phyloP scores from a whole-genome alignment of 2,329 filamentous ascomycete species.

The Botrytis galanthina region DNA sequence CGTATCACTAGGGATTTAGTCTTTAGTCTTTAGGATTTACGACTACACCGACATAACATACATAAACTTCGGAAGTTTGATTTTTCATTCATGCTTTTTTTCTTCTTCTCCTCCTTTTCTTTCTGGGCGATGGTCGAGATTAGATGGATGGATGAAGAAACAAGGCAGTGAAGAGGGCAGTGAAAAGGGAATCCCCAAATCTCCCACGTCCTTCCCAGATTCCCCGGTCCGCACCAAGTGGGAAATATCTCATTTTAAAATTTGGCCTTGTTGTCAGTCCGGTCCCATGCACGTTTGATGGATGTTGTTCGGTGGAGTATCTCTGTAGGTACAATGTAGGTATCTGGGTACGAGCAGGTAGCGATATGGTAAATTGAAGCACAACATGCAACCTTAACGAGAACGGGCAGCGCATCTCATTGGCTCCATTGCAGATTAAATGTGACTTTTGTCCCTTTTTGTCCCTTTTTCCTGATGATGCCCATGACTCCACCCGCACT shows the following conservation, averaged over 20 bases:
- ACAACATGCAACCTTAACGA: slow-evolving; percentile 5
- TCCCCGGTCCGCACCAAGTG: background rate
- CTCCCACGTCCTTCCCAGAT: background rate
- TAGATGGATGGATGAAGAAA: background rate
- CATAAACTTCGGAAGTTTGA: background rate
- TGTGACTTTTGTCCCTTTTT: background rate
- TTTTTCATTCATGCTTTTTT: background rate
- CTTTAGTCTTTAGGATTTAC: background rate
- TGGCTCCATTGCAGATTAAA: background rate
- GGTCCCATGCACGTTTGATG: background rate
- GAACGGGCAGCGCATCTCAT: background rate
- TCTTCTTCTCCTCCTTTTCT: background rate
- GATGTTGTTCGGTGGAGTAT: background rate
- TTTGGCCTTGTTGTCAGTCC: background rate
- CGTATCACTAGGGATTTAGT: background rate
- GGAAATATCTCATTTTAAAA: slow-evolving; percentile 19
- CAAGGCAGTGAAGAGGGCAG: background rate
- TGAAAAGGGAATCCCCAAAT: background rate
- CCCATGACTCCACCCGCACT: background rate
- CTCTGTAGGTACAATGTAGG: background rate
- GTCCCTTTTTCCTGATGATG: background rate
- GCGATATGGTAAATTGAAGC: background rate
- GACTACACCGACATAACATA: background rate
- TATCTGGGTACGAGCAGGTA: too few relatives aligned
- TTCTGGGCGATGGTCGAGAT: background rate